Evolutionary conservation across 2,329 filamentous ascomycete genomes (phyloP).

Genomic region (Fusarium phyllophilum): DNA sequence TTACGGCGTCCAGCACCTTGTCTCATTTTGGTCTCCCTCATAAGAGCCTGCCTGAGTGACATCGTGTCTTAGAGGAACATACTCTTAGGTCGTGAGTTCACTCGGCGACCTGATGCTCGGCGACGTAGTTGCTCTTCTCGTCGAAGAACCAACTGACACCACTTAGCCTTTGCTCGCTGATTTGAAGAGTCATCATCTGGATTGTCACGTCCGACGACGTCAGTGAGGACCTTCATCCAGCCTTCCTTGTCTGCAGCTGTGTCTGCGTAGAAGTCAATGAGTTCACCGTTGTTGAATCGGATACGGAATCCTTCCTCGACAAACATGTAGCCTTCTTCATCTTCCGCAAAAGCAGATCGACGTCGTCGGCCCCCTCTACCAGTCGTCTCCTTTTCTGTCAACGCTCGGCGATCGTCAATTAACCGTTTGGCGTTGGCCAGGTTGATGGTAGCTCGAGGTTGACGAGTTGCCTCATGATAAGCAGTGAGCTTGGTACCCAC

Average conservation of each 20-base stretch:
- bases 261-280: conserved; percentile 98
- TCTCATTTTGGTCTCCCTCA: conserved; percentile 33
- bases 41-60: conserved; percentile 1
- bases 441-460: conserved; percentile 97
- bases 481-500: conserved; percentile 91
- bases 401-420: conserved; percentile 87
- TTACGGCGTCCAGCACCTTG: conserved; percentile 38
- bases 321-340: conserved; percentile 99
- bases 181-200: conserved; percentile 57
- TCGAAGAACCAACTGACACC: conserved; percentile 75
- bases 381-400: conserved; percentile 85
- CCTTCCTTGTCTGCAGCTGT: conserved; percentile 86
- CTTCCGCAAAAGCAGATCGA: conserved; percentile 95
- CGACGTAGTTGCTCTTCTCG: conserved; percentile 68
- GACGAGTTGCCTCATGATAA: conserved; percentile 93
- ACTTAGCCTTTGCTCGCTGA: conserved; percentile 64
- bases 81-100: conserved; percentile 69
- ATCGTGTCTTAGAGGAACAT: conserved; percentile 57
- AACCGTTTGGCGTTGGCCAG: conserved; percentile 90
- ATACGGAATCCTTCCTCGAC: conserved; percentile 99
- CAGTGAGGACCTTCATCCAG: conserved; percentile 90
- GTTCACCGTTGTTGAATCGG: conserved; percentile 96
- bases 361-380: conserved; percentile 82
- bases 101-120: conserved; percentile 62
- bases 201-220: conserved; percentile 70